phyloP scores from a whole-genome alignment of 1,139 yeast species.

The Geotrichum cucujoidarum region DNA sequence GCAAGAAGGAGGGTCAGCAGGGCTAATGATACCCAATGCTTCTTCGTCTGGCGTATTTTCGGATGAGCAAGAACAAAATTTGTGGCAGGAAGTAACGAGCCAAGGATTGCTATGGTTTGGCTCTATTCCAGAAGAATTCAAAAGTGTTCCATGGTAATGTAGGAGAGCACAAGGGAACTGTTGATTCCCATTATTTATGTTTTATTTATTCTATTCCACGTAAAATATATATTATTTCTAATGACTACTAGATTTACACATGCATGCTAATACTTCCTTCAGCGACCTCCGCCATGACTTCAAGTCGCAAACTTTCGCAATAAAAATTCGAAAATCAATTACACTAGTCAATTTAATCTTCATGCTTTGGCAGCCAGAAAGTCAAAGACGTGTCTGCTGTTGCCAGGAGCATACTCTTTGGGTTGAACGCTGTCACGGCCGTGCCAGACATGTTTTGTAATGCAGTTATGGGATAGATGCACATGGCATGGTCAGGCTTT shows the following conservation, averaged over 20 bases:
- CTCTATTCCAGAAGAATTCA: neutral
- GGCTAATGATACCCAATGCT: no score
- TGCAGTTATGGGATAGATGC: conserved; percentile 29
- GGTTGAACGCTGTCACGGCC: conserved; percentile 62
- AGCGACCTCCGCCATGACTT: no score
- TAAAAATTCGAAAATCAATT: no score
- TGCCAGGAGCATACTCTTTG: conserved; percentile 68
- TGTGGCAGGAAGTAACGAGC: conserved; percentile 28
- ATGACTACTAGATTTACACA: neutral
- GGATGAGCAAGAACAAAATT: conserved; percentile 22
- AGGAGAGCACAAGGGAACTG: neutral
- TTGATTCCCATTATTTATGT: neutral
- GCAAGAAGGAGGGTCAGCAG: no score
- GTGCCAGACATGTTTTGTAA: conserved; percentile 34
- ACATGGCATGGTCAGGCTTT: conserved; percentile 30
- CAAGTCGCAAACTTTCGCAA: no score
- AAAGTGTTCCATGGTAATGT: neutral
- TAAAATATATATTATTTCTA: no score
- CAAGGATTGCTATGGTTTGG: conserved; percentile 22
- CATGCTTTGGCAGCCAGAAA: conserved; percentile 38
- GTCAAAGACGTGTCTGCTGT: conserved; percentile 64
- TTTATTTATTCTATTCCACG: no score
- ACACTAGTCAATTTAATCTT: no score
- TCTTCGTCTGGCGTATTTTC: conserved; percentile 8
- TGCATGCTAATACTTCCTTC: neutral